Percentiles rank a stretch among this genome's conserved stretches.
Evolutionary conservation across 2,329 filamentous ascomycete species (phyloP).

Genomic region (Alternaria brassicae): DNA sequence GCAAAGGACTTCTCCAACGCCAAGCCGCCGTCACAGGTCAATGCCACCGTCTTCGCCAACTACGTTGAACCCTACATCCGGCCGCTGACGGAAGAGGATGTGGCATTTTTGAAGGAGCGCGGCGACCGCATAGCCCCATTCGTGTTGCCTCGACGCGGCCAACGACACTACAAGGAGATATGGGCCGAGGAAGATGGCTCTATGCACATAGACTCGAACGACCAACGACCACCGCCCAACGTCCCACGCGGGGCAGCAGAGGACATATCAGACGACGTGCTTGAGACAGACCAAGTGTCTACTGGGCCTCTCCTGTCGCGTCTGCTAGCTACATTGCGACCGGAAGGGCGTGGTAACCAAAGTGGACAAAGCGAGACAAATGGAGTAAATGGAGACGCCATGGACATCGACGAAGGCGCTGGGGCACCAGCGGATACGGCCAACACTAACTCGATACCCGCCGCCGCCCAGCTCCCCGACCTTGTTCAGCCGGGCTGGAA

Average conservation of each 20-base stretch:
- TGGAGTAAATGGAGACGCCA: conserved; percentile 56
- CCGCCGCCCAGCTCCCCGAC: conserved; percentile 81
- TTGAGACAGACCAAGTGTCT: conserved; percentile 87
- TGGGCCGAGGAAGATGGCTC: conserved; percentile 94
- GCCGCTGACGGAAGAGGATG: conserved; percentile 88
- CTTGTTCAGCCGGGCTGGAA: conserved; percentile 79
- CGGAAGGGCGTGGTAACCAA: conserved; percentile 70
- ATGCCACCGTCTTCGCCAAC: conserved; percentile 88
- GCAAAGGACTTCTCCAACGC: conserved; percentile 95
- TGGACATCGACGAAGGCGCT: conserved; percentile 56
- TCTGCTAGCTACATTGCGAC: conserved; percentile 79
- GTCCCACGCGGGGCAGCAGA: conserved; percentile 86
- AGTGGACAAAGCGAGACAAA: conserved; percentile 63
- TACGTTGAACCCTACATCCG: conserved; percentile 93
- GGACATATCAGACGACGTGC: conserved; percentile 82
- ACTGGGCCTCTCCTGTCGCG: conserved; percentile 85
- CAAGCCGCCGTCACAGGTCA: conserved; percentile 93
- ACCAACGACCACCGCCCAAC: conserved; percentile 76
- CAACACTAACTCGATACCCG: conserved; percentile 57
- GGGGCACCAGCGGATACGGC: conserved; percentile 44
- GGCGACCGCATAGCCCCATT: conserved; percentile 84
- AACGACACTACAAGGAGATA: conserved; percentile 83
- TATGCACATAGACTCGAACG: conserved; percentile 73
- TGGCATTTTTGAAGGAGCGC: conserved; percentile 88
- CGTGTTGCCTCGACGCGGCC: conserved; percentile 82